Base-by-base conservation (phyloP, 1,139 yeast genomes). In the Blastobotrys ciferrii region DNA sequence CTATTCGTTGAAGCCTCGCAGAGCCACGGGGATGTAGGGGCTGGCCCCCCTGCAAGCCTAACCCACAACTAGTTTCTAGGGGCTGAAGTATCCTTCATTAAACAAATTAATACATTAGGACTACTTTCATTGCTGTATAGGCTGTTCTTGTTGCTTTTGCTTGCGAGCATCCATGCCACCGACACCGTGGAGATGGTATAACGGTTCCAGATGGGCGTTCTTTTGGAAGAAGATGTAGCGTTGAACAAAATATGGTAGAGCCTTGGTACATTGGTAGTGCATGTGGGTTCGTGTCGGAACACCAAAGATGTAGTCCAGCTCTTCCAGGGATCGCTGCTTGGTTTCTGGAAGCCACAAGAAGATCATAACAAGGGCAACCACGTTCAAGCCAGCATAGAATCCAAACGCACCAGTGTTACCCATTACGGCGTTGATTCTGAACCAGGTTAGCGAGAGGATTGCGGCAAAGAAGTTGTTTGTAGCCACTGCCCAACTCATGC, bases 391-490 rank as follows among this genome's bases (percentile, higher is more conserved):
- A 25, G 58, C 53, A 39, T 56, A 55, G 45, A 56, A 56, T 4
- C 58, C 59, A 46, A 56, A 56, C 2, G 53, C 58, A 33, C 60
- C 60, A 25, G 46, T 51, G 32, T 50, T 45, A 4, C 52, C 50
- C 46, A 55, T 50, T 2, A 55, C 56, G 13, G 57, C 50, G 20
- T 53, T 44, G 18, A 57, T 52, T 23, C 60, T 49, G 54, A 51
- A 53, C 39, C 32, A 52, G 1, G 88, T 79, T 51, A 82, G 74
- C 9, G 88, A 84, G 54, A 84, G 72, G 46, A 84, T 70, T 57
- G 83, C 82, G 63, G 83, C 84, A 72, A 83, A 84, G 67, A 83
- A 82, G 87, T 89, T 83, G 66, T 86, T 77, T 18, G 86, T 81
- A 15, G 87, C 84, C 39, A 87, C 80, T 18, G 88, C 88, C 58